These are phyloP conservation scores for Hymenochaete sp. DNA, from an alignment of 1,284 basidiomycete genomes.

Conservation along the genomic window DNA sequence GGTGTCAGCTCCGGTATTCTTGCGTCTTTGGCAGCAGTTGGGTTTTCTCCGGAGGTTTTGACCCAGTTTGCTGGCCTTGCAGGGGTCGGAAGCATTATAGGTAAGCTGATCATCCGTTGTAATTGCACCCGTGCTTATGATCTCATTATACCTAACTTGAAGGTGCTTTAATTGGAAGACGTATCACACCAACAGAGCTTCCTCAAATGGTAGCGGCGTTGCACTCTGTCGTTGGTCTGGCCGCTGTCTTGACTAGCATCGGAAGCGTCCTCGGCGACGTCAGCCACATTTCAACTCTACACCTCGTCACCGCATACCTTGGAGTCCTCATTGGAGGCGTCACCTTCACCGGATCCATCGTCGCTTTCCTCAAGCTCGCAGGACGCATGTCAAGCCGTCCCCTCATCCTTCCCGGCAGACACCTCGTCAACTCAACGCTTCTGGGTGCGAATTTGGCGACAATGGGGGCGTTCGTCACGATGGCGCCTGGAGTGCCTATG, in stretches of 20 bases:
- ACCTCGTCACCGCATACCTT: conserved; percentile 74
- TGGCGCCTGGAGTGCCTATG: conserved; percentile 58
- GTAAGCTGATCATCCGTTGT: conserved; percentile 24
- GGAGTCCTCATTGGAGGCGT: conserved; percentile 78
- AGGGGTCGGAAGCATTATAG: conserved; percentile 57
- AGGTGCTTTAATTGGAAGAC: conserved; percentile 56
- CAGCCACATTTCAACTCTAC: conserved; percentile 57
- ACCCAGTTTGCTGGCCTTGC: conserved; percentile 72
- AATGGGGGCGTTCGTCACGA: conserved; percentile 67
- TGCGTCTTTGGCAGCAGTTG: conserved; percentile 70
- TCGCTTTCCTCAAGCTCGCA: conserved; percentile 82
- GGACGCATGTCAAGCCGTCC: conserved; percentile 71
- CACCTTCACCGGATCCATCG: conserved; percentile 76
- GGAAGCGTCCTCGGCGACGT: conserved; percentile 66
- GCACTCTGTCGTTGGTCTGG: conserved; percentile 79
- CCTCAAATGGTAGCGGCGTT: conserved; percentile 70
- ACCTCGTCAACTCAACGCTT: conserved; percentile 62
- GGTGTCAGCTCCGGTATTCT: conserved; percentile 75
- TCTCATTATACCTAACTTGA: neutral
- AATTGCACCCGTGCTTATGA: neutral
- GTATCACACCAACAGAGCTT: conserved; percentile 77
- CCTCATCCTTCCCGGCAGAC: conserved; percentile 62
- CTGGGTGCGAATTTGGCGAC: conserved; percentile 60
- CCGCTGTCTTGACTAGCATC: conserved; percentile 76
- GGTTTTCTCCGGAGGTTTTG: conserved; percentile 66